Conservation (phyloP, 2,329 filamentous ascomycete genomes). For the Juglanconis juglandina region DNA sequence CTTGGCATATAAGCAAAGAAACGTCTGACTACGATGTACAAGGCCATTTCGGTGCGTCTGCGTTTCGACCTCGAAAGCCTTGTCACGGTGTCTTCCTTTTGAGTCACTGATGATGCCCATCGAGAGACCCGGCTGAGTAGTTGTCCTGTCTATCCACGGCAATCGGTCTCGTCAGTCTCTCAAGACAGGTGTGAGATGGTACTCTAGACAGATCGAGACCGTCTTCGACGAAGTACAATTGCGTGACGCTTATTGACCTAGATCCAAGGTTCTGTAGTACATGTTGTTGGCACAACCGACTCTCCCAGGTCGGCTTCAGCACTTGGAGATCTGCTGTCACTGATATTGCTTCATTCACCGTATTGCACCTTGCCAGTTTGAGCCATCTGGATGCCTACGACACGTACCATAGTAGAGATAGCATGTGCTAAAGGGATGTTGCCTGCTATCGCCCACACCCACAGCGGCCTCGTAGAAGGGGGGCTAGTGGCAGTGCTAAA, state of each 20-base stretch:
- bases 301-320: too few species aligned
- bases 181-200: background rate
- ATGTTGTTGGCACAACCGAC: background rate
- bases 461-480: background rate
- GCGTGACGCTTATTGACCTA: background rate
- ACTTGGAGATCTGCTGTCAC: too few species aligned
- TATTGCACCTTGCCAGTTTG: background rate
- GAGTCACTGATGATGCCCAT: background rate
- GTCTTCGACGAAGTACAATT: background rate
- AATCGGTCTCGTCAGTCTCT: background rate
- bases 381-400: background rate
- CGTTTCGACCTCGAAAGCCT: slow-evolving; percentile 5
- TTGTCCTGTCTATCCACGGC: slow-evolving; percentile 1
- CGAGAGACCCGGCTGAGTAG: background rate
- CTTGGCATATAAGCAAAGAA: background rate
- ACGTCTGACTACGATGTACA: background rate
- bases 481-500: too few species aligned
- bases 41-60: background rate
- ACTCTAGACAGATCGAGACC: background rate
- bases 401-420: too few species aligned
- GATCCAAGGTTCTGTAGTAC: background rate
- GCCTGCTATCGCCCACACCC: background rate
- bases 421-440: too few species aligned
- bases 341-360: too few species aligned
- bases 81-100: background rate